A percentile compares a stretch with the other conserved stretches of the same genome.
Evolutionary conservation across 306 rosid genomes (phyloP).

Genomic region (Canavalia gladiata): DNA sequence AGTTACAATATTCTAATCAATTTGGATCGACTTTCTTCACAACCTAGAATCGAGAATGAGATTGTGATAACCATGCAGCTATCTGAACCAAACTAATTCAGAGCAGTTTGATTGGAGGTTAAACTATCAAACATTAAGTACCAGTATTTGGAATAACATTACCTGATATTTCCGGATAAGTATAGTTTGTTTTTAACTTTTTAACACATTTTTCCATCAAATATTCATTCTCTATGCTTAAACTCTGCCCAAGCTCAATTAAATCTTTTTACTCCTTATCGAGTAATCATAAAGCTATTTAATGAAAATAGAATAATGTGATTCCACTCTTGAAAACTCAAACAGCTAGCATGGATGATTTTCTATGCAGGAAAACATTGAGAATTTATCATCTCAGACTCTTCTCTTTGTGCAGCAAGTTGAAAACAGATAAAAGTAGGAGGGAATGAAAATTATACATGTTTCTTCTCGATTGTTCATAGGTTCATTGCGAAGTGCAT

Average conservation of each 20-base stretch:
- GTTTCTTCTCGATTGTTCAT: conserved; percentile 93
- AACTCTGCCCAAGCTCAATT: conserved; percentile 3
- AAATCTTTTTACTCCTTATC: neutral
- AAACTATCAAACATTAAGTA: neutral
- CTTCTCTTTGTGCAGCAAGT: conserved; percentile 23
- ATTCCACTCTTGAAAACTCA: conserved; percentile 17
- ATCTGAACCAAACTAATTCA: neutral
- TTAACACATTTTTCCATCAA: neutral
- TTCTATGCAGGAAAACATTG: neutral
- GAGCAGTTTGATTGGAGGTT: conserved; percentile 10
- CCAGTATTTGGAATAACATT: conserved; percentile 1
- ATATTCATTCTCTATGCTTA: conserved; percentile 15
- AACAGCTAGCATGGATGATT: neutral
- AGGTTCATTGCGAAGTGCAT: conserved; percentile 83
- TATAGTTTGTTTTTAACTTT: neutral
- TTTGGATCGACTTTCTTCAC: neutral
- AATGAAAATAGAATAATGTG: neutral
- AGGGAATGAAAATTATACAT: conserved; percentile 63
- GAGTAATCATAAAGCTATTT: conserved; percentile 18
- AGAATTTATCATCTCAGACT: conserved; percentile 22
- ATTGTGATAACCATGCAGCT: conserved; percentile 12
- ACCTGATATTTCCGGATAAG: neutral
- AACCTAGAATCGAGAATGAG: neutral
- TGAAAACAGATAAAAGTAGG: neutral
- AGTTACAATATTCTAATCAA: neutral